Base-by-base conservation (phyloP, 192 early-diverging fungal species). In the Coemansia sp. region DNA sequence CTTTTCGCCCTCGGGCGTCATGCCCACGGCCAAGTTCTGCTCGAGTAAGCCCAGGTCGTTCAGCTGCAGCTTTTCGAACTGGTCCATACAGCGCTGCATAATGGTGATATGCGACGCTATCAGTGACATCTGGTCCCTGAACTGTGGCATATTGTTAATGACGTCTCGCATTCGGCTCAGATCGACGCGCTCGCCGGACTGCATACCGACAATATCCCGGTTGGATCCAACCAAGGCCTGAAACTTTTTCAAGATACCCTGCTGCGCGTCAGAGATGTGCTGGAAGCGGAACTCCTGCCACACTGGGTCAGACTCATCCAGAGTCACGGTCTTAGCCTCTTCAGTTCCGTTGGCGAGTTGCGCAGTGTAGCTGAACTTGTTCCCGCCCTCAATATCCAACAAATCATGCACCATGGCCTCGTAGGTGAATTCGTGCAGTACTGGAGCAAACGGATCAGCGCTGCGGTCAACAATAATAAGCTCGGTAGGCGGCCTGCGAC, bases 381-480 rank as follows among this genome's bases (percentile, higher is more conserved):
- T 61, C 21, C 79, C 82, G 51, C 75, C 67, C 51, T 86, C 72
- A n/a, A 86, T 82, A 5, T 74, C 68, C 9, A 99, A 70, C 65
- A 99, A 77, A 73, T 99, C 98, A 63, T 95, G 88, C 56, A 93
- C 87, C 95, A 98, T 98, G 2, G 98, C 95, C 75, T 99, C 96
- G 67, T 99, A 99, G 0, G 98, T 97, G 64, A 99, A 98, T 76
- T 99, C 98, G 80, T 99, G 96, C 36, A 98, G 76, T 5, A 98
- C 86, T 6, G 98, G 95, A 4, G 93, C 87, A 62, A 89, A 87
- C 46, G 92, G 85, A 76, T 99, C 98, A 43, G 97, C 86, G 2
- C 91, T 90, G 59, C 98, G 88, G 69, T 99, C 98, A 24, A 93
- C 71, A 68, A 99, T 88, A 36, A 99, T 86, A 34, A 98, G 71